Base-by-base conservation (phyloP, 768 basidiomycete genomes). In the Macrolepiota dolichaula region DNA sequence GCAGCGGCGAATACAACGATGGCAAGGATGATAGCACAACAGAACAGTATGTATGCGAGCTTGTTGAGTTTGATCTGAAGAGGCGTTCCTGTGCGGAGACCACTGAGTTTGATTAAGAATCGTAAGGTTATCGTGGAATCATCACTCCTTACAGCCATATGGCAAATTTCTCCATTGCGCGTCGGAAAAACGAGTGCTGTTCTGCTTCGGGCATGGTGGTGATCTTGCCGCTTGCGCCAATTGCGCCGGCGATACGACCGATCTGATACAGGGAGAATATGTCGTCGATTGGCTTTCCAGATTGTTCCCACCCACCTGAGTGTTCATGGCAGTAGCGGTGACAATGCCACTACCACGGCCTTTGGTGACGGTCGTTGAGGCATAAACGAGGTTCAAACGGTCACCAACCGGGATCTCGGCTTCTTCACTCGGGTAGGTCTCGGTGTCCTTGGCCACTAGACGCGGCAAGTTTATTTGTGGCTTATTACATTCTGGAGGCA, bases 281-380 rank as follows among this genome's bases (percentile, higher is more conserved):
- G 29, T 3, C 29, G 7, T 32, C 29, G 7, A 32, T 3, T 32
- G 7, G 29, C 29, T 32, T 7, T 27, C 13, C n/a, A 29, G 49
- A 27, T n/a, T 12, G 68, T 69, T 44, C 68, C 51, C 73, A 71
- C 49, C 7, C 7, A 82, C 78, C 67, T 84, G 80, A 2, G 84
- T 82, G 49, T 73, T 67, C 83, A 84, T 83, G 10, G 76, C 82
- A n/a, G 81, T 83, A 19, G 68, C 72, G 51, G 79, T 72, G 50
- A 79, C 76, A 40, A 85, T 72, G 32, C 79, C 80, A 13, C 75
- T 74, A 3, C 77, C 81, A 36, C 82, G 77, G 49, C 82, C 83
- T 69, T 83, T 82, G 7, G 73, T 76, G 11, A 76, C 73, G n/a
- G 74, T 59, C 3, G 68, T 81, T 44, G 76, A 83, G 40, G 77